Base-by-base conservation (phyloP, 805 yeast species). In the Saccharomyces mikatae region DNA sequence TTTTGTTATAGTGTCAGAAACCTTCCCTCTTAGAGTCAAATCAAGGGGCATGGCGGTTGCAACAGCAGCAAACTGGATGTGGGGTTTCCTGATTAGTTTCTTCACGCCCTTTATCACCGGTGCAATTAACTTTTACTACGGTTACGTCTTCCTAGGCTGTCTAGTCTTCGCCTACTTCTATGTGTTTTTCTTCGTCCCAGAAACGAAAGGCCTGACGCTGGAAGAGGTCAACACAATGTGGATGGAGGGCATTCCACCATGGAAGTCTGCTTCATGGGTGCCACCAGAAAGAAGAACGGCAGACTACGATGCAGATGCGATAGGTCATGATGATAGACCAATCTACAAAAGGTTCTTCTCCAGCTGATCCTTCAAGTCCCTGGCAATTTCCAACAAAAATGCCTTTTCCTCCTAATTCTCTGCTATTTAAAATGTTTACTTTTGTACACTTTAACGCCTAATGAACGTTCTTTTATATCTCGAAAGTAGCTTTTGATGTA, bases 151-250 rank as follows among this genome's bases (percentile, higher is more conserved):
- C 61, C 67, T 79, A 53, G 85, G 84, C 1, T 80, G 84, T 66
- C 71, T 80, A 68, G 65, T 79, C 27, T 76, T 71, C 56, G 63
- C 76, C 14, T 60, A 84, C 64, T 73, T 83, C 67, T 87, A 83
- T 69, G 84, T 85, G 51, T 80, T 76, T 75, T 80, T 86, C 75
- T 77, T 76, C 62, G 80, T 87, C 58, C 81, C 81, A 64, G 89
- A 85, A 71, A 87, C 94, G 54, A 81, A 80, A 74, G 92, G 91
- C 58, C 78, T 86, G 65, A 77, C 86, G 51, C 78, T 87, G 68
- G 92, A 87, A 72, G 88, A 86, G 70, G 86, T 67, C 58, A 89
- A 87, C 69, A 83, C 79, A 62, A 70, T 82, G 72, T 76, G 74
- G 69, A 63, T 76, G 47, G 66, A 70, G 46, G 70, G 67, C 56